Base-by-base conservation (phyloP, 139 green algal species). In the Picochlorum sp. region DNA sequence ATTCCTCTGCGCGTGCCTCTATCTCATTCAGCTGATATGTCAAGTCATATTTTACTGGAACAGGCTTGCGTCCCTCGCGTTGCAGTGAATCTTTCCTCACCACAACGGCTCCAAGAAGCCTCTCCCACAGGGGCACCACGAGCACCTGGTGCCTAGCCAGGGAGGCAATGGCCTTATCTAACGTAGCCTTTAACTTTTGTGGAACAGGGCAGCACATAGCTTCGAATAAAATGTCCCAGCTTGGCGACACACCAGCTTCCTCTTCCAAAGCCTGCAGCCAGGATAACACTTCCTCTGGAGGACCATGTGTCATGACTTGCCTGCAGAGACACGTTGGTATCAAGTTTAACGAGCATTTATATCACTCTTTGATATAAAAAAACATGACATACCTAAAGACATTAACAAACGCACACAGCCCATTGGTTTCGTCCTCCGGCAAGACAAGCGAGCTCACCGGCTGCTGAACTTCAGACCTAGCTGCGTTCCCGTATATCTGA, bases 161-260 rank as follows among this genome's bases (percentile, higher is more conserved):
- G 1, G 79, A 58, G 4, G 74, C 74, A 20, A 92, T 76, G 5
- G 74, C 76, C 16, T 66, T 68, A 50, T 86, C 73, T 56, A 86
- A 64, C 1, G 69, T 62, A 1, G 81, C 81, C 56, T 84, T 84
- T 16, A 84, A 41, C 14, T 62, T 52, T 68, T 82, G 77, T 8
- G 76, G 78, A 21, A 92, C 86, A 4, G 82, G 84, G 58, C 86
- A 84, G 69, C 84, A 90, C 81, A 91, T 90, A 32, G 88, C 77
- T 71, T 90, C 82, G 64, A 92, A 87, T 2, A 92, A 65, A 0
- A 87, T 72, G 67, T 92, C 84, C 64, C 85, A 85, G 1, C 87
- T 68, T 6, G 82, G 82, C 10, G 71, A 57, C 18, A 80, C 68
- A 2, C 71, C 49, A 11, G 54, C 61, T 3, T 82, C 67, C 15